Percentiles rank a stretch among this genome's conserved stretches.
These are phyloP conservation scores for Melampsora occidentalis DNA, from an alignment of 1,284 basidiomycete genomes.

Conservation along the genomic window DNA sequence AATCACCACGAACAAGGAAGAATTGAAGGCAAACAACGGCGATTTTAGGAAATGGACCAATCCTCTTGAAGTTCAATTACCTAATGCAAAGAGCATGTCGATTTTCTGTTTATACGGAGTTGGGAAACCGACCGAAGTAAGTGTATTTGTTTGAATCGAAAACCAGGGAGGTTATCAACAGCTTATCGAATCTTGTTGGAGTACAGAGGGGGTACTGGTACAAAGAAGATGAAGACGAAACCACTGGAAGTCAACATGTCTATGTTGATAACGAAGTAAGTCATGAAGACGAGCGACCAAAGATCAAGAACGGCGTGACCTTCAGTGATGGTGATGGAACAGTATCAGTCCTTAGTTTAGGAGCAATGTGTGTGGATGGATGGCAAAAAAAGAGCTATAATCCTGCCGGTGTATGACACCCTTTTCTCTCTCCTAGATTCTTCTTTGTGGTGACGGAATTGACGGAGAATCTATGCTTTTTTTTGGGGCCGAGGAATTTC, in stretches of 20 bases:
- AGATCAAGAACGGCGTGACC: constrained; percentile 74
- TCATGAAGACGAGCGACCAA: constrained; percentile 59
- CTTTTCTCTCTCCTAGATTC: not conserved
- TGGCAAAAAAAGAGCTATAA: constrained; percentile 92
- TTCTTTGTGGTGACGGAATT: not conserved
- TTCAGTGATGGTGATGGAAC: constrained; percentile 96
- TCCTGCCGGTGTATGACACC: constrained; percentile 72
- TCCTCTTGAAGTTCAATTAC: constrained; percentile 83
- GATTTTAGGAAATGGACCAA: constrained; percentile 80
- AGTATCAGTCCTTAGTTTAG: constrained; percentile 80
- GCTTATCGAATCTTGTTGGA: constrained; percentile 1
- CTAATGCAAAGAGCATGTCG: constrained; percentile 85
- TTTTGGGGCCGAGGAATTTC: not conserved
- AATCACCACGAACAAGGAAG: constrained; percentile 72
- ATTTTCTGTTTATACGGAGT: constrained; percentile 92
- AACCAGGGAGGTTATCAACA: constrained; percentile 30
- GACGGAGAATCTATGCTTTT: too few relatives aligned
- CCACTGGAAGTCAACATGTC: constrained; percentile 61
- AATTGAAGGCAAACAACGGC: constrained; percentile 53
- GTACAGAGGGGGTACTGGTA: constrained; percentile 45
- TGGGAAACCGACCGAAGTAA: constrained; percentile 90
- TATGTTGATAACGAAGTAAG: constrained; percentile 82
- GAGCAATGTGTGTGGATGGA: constrained; percentile 91
- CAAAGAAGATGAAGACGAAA: constrained; percentile 44
- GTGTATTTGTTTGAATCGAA: constrained; percentile 52